Percentiles rank a stretch among this genome's conserved stretches.
phyloP scores from a whole-genome alignment of 202 grass and related monocot species.

The Cymbopogon flexuosus region DNA sequence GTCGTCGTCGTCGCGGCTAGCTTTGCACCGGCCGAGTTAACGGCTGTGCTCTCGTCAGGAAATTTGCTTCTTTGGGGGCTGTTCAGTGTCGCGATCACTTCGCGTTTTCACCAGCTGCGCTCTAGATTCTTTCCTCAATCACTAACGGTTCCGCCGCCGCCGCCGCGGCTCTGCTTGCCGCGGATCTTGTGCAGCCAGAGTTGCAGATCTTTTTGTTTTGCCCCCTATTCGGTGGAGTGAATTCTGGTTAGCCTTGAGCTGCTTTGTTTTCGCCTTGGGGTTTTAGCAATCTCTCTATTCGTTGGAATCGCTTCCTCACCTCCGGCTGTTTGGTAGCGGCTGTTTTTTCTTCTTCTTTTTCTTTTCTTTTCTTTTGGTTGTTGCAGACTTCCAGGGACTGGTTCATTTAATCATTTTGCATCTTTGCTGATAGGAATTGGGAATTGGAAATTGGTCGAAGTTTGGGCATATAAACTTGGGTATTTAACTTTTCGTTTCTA shows the following conservation, averaged over 20 bases:
- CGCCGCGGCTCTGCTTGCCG: neutral
- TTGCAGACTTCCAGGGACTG: neutral
- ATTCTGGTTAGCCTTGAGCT: neutral
- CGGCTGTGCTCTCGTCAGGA: neutral
- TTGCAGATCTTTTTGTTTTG: neutral
- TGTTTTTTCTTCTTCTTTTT: neutral
- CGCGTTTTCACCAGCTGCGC: neutral
- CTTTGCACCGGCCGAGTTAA: neutral
- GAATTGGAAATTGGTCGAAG: neutral
- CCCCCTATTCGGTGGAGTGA: neutral
- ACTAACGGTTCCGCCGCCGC: neutral
- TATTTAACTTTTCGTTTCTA: neutral
- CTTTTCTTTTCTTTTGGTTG: too few species aligned
- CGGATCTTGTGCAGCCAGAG: constrained; percentile 23
- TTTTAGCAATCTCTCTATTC: neutral
- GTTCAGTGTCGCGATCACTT: neutral
- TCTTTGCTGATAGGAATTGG: neutral
- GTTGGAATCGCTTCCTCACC: neutral
- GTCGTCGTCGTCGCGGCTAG: neutral
- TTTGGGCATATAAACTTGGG: too few species aligned
- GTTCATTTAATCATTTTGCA: neutral
- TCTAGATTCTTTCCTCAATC: neutral
- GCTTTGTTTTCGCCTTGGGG: neutral
- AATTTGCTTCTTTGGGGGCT: neutral
- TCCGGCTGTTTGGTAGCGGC: neutral